These are phyloP conservation scores for Naganishia cerealis DNA, from an alignment of 1,284 basidiomycete species.

Conservation along the genomic window DNA sequence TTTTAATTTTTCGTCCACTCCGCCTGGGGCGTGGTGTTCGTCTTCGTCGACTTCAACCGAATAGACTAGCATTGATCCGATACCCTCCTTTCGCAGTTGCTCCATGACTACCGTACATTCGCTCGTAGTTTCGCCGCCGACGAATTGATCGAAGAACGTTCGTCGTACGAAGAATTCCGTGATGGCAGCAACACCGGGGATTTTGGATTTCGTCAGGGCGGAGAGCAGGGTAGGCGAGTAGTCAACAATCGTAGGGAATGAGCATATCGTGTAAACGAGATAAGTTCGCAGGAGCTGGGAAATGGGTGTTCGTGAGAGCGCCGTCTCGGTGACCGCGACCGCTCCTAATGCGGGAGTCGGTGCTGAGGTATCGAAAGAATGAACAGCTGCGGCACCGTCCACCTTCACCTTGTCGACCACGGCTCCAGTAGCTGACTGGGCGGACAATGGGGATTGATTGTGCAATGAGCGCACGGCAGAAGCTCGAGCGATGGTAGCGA, in stretches of 20 bases:
- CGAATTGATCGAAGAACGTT: conserved; percentile 84
- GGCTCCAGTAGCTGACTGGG: not conserved
- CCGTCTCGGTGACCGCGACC: conserved; percentile 16
- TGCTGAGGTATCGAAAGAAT: not conserved
- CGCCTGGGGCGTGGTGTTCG: too few species aligned
- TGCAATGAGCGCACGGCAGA: conserved; percentile 10
- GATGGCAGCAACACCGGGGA: conserved; percentile 68
- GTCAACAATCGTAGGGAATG: conserved; percentile 74
- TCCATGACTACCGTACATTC: conserved; percentile 68
- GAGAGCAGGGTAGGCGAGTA: conserved; percentile 70
- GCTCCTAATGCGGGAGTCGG: not conserved
- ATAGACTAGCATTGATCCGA: conserved; percentile 78
- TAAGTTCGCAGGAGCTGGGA: conserved; percentile 66
- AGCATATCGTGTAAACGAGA: conserved; percentile 76
- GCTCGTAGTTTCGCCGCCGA: conserved; percentile 78
- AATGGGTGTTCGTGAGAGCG: conserved; percentile 34
- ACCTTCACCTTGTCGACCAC: conserved; percentile 4
- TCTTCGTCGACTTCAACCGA: conserved; percentile 78
- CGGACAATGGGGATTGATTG: conserved; percentile 17
- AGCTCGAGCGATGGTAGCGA: not conserved
- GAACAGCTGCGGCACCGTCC: not conserved
- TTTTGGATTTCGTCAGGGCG: conserved; percentile 57
- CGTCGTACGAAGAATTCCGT: conserved; percentile 70
- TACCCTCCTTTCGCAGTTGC: conserved; percentile 65
- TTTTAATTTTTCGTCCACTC: conserved; percentile 34